Percentiles rank a stretch among this genome's conserved stretches.
Evolutionary conservation across 2,329 filamentous ascomycete genomes (phyloP).

Genomic region (Fusarium sp.): DNA sequence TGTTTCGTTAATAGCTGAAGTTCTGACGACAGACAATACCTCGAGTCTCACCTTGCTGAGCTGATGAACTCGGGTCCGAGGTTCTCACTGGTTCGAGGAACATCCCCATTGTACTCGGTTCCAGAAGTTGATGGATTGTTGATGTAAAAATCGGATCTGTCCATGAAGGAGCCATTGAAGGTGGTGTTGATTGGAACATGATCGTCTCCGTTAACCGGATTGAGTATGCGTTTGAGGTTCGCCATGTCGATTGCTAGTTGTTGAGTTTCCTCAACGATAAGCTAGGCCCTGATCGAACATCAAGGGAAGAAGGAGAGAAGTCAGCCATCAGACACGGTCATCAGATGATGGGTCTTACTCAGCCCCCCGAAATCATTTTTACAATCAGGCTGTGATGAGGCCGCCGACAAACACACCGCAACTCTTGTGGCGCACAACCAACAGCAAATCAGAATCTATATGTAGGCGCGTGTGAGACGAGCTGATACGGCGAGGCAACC

Average conservation of each 20-base stretch:
- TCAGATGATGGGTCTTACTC: not conserved
- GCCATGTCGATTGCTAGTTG: not conserved
- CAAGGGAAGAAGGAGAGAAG: not conserved
- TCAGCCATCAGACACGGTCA: not conserved
- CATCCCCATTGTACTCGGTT: not conserved
- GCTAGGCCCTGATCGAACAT: too few species aligned
- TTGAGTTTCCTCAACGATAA: not conserved
- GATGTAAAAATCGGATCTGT: not conserved
- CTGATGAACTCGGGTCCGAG: not conserved
- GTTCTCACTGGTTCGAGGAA: not conserved
- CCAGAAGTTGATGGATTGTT: not conserved
- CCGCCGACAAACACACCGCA: not conserved
- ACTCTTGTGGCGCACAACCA: not conserved
- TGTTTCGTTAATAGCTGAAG: not conserved
- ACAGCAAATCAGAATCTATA: not conserved
- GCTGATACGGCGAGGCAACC: not conserved
- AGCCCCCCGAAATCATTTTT: not conserved
- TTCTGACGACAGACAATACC: too few species aligned
- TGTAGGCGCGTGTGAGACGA: not conserved
- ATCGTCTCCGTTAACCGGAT: not conserved
- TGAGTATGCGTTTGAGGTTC: not conserved
- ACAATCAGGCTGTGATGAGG: not conserved
- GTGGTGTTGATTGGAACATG: not conserved
- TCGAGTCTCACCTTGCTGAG: not conserved
- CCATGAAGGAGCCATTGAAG: not conserved